Conservation (phyloP, 2,329 filamentous ascomycete species). For the Helotiales sp. region DNA sequence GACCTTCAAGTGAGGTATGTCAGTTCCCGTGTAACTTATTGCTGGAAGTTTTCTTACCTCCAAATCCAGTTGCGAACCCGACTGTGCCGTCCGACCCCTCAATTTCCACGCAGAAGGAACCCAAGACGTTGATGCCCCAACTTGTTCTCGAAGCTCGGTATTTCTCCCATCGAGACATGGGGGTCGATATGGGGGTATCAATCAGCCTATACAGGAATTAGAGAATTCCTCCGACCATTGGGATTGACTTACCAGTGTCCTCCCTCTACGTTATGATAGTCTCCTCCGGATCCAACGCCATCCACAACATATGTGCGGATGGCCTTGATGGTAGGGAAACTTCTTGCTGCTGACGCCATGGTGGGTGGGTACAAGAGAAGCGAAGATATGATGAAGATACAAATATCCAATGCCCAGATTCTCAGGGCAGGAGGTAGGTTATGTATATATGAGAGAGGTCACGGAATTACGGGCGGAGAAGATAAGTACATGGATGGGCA, state of each 20-base stretch:
- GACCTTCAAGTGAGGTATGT: conserved; percentile 54
- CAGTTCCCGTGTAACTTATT: neutral
- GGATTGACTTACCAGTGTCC: conserved; percentile 62
- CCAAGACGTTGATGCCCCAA: conserved; percentile 95
- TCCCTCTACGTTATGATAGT: conserved; percentile 90
- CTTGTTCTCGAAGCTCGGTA: conserved; percentile 87
- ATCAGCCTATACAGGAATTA: conserved; percentile 74
- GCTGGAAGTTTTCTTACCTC: conserved; percentile 55
- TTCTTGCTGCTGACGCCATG: conserved; percentile 38
- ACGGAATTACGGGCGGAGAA: neutral
- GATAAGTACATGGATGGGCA: conserved; percentile 4
- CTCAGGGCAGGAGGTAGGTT: neutral
- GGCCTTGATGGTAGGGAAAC: conserved; percentile 77
- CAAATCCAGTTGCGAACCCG: conserved; percentile 92
- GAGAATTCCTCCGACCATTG: conserved; percentile 17
- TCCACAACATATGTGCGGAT: conserved; percentile 75
- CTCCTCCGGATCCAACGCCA: conserved; percentile 68
- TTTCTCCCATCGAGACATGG: conserved; percentile 86
- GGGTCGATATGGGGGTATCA: conserved; percentile 89
- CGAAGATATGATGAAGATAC: conserved; percentile 1
- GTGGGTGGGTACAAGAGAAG: conserved; percentile 6
- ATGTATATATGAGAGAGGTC: conserved; percentile 2
- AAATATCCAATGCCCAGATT: neutral
- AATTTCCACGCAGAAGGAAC: conserved; percentile 89
- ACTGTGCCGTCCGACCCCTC: conserved; percentile 90